Evolutionary conservation across 495 filamentous ascomycete genomes (phyloP).

Genomic region (Durotheca rogersii): DNA sequence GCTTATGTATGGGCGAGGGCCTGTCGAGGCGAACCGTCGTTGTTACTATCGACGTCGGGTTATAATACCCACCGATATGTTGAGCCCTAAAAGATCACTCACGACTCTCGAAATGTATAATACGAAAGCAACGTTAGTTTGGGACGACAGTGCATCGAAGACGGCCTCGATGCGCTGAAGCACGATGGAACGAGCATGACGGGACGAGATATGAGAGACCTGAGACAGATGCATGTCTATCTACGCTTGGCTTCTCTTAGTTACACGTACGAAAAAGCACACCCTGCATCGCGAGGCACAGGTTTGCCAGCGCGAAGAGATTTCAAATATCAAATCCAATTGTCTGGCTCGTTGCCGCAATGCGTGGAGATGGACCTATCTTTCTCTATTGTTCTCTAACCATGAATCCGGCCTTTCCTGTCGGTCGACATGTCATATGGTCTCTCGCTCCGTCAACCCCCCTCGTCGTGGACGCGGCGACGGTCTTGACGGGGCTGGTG

Average conservation of each 20-base stretch:
- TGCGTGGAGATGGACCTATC: neutral
- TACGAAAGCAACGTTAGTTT: conserved; percentile 17
- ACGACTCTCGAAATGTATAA: conserved; percentile 29
- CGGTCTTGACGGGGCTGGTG: neutral
- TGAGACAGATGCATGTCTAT: conserved; percentile 6
- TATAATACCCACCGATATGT: too few relatives aligned
- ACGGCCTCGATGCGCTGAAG: conserved; percentile 10
- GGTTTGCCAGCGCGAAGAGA: conserved; percentile 6
- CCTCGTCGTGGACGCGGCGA: neutral
- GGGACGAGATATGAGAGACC: conserved; percentile 25
- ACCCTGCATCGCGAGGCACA: neutral
- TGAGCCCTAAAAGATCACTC: conserved; percentile 21
- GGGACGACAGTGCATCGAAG: conserved; percentile 13
- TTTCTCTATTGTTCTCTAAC: neutral
- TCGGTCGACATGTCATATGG: neutral
- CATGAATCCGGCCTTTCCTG: too few relatives aligned
- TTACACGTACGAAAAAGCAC: conserved; percentile 1
- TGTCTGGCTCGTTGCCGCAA: too few relatives aligned
- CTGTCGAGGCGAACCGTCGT: too few relatives aligned
- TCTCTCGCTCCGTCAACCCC: neutral
- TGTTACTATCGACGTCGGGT: neutral
- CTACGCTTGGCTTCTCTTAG: conserved; percentile 12
- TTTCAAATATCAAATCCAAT: conserved; percentile 17
- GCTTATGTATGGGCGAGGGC: neutral
- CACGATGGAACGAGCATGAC: conserved; percentile 25